phyloP scores from a whole-genome alignment of 1,284 basidiomycete genomes.

The Fomitopsis pinicola region DNA sequence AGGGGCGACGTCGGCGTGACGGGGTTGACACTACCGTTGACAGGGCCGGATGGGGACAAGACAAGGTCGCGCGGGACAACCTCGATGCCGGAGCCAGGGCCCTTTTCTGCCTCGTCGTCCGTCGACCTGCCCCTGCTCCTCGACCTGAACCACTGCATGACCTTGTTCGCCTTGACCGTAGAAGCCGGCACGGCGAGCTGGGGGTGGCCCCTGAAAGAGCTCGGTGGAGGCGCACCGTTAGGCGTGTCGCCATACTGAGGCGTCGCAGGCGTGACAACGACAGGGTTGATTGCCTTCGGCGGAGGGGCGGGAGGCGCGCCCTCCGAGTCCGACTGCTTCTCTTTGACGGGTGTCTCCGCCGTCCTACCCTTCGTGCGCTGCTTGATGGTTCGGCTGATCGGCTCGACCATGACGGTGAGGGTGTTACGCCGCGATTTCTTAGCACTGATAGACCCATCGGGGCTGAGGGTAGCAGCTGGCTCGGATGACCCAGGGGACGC shows the following conservation, averaged over 20 bases:
- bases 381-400: conserved; percentile 58
- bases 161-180: conserved; percentile 69
- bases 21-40: background rate
- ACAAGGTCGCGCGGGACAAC: conserved; percentile 13
- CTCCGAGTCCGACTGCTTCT: conserved; percentile 17
- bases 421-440: conserved; percentile 67
- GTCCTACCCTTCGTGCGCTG: conserved; percentile 38
- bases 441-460: conserved; percentile 36
- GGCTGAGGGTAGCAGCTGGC: conserved; percentile 29
- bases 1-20: conserved; percentile 21
- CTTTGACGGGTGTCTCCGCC: conserved; percentile 32
- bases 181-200: conserved; percentile 51
- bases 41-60: conserved; percentile 29
- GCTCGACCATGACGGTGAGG: conserved; percentile 79
- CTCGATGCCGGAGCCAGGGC: conserved; percentile 8
- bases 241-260: conserved; percentile 22
- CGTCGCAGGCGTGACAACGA: conserved; percentile 20
- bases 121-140: conserved; percentile 50
- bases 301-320: background rate
- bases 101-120: conserved; percentile 30
- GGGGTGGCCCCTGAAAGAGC: conserved; percentile 12
- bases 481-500: conserved; percentile 14
- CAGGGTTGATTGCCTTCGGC: conserved; percentile 10
- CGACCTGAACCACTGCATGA: conserved; percentile 80
- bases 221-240: background rate